A percentile compares a stretch with the other conserved stretches of the same genome.
These are phyloP conservation scores for Sarcomyxa edulis DNA, from an alignment of 768 basidiomycete genomes.

Conservation along the genomic window DNA sequence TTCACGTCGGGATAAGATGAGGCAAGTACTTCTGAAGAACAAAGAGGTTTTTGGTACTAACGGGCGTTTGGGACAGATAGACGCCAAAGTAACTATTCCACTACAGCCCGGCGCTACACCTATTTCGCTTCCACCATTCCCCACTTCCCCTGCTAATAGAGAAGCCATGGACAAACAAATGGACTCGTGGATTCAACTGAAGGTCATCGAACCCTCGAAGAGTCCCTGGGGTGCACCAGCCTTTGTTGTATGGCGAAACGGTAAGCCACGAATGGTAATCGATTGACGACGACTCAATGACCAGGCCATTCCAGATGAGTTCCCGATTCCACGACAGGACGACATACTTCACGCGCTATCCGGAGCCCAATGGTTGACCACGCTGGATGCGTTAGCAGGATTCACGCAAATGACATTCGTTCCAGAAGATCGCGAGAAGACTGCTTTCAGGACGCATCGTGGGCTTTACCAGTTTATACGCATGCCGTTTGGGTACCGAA, in stretches of 20 bases:
- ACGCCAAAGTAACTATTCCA: conserved; percentile 16
- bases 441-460: conserved; percentile 31
- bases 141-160: conserved; percentile 19
- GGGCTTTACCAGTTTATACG: conserved; percentile 33
- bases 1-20: conserved; percentile 5
- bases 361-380: conserved; percentile 25
- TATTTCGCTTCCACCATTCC: conserved; percentile 19
- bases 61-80: conserved; percentile 22
- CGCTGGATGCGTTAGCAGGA: too few relatives aligned
- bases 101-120: conserved; percentile 19
- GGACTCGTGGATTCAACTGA: conserved; percentile 23
- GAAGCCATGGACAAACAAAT: conserved; percentile 24
- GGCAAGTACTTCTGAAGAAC: conserved; percentile 12
- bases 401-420: conserved; percentile 33
- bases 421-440: conserved; percentile 21
- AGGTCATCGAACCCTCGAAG: conserved; percentile 32
- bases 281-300: conserved; percentile 13
- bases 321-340: conserved; percentile 17
- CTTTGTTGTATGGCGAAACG: conserved; percentile 30
- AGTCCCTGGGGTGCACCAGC: conserved; percentile 39
- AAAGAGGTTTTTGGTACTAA: conserved; percentile 22
- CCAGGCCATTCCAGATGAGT: conserved; percentile 12
- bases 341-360: conserved; percentile 22
- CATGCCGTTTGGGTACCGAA: conserved; percentile 1
- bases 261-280: conserved; percentile 29